Conservation (phyloP, 176 grass and related monocot genomes). For the Chloris gayana region DNA sequence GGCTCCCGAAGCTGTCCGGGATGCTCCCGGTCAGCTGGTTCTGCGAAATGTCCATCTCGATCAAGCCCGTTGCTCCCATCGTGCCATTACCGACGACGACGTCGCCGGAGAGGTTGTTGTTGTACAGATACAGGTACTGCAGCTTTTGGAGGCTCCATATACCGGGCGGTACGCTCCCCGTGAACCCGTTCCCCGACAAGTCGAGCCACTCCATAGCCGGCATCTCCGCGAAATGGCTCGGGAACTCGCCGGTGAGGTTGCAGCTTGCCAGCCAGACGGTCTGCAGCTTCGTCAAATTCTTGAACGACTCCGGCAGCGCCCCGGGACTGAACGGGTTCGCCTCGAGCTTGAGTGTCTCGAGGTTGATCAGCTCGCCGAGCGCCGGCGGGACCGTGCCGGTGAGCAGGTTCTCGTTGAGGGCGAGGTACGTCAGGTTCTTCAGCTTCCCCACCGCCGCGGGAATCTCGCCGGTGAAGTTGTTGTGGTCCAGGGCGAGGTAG, state of each 20-base stretch:
- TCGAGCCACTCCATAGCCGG: slow-evolving; percentile 43
- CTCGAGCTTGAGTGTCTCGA: slow-evolving; percentile 55
- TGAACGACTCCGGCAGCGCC: slow-evolving; percentile 52
- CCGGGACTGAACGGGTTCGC: slow-evolving; percentile 37
- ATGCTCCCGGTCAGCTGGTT: slow-evolving; percentile 67
- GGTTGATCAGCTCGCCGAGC: slow-evolving; percentile 52
- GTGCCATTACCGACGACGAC: slow-evolving; percentile 26
- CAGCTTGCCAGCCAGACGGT: slow-evolving; percentile 34
- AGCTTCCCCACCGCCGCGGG: slow-evolving; percentile 30
- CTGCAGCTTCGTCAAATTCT: slow-evolving; percentile 51
- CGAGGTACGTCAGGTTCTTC: slow-evolving; percentile 39
- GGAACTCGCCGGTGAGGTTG: slow-evolving; percentile 63
- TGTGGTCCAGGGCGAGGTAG: slow-evolving; percentile 25
- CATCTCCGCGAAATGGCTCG: slow-evolving; percentile 36
- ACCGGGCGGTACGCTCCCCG: slow-evolving; percentile 46
- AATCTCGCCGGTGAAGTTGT: slow-evolving; percentile 36
- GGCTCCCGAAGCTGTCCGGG: slow-evolving; percentile 57
- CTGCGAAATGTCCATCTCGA: slow-evolving; percentile 43
- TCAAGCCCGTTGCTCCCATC: slow-evolving; percentile 37
- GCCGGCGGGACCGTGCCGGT: slow-evolving; percentile 49
- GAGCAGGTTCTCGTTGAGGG: slow-evolving; percentile 49
- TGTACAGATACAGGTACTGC: slow-evolving; percentile 30
- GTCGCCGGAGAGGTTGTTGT: slow-evolving; percentile 43
- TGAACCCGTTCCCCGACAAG: slow-evolving; percentile 44
- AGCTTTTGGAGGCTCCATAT: slow-evolving; percentile 72